Evolutionary conservation across 352 stramenopile genomes (phyloP), one percentile per base, ranked within the genome.

Genomic region (Halophytophthora batemanensis): DNA sequence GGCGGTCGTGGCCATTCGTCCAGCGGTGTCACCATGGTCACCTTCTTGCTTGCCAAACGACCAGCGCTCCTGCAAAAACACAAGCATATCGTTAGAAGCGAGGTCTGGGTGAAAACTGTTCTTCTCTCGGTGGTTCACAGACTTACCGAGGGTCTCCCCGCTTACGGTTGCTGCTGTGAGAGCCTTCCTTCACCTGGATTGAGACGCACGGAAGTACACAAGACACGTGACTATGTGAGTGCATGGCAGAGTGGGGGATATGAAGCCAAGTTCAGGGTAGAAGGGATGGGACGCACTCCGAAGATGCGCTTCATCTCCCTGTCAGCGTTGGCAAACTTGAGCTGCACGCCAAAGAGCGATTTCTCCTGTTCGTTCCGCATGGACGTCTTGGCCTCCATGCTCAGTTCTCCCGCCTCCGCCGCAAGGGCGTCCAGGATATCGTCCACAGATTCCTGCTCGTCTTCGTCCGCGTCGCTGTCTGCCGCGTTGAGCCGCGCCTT

Each of bases 291-390:
- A 47, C 70, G 15, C 53, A 94, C 83, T 18, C 82, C 82, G 66
- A 94, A 93, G 50, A 94, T 87, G 36, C 84, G 79, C 64, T 91
- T 93, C 84, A 94, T 93, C 63, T 94, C 84, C 56, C 86, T 91
- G 54, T 94, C 84, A 15, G 84, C 84, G 45, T 94, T 94, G 42
- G 88, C 74, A 48, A 87, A 77, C 37, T 74, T 68, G 33, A 90
- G 57, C 28, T 92, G 69, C 15, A 91, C 84, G 6, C 69, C 55
- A 4, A 94, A 75, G 1, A 94, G 57, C 14, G 67, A 69, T 39
- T 85, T 86, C 56, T 82, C 75, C 7, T 69, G 62, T 29, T 71
- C 63, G 43, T 71, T 68, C 10, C 50, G 57, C 39, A 61, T 53
- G 13, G 69, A 61, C 17, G 57, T 56, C 1, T 46, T 56, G 33